A percentile compares a stretch with the other conserved stretches of the same genome.
phyloP scores from a whole-genome alignment of 2,329 filamentous ascomycete genomes.

The Penicillium sp. region DNA sequence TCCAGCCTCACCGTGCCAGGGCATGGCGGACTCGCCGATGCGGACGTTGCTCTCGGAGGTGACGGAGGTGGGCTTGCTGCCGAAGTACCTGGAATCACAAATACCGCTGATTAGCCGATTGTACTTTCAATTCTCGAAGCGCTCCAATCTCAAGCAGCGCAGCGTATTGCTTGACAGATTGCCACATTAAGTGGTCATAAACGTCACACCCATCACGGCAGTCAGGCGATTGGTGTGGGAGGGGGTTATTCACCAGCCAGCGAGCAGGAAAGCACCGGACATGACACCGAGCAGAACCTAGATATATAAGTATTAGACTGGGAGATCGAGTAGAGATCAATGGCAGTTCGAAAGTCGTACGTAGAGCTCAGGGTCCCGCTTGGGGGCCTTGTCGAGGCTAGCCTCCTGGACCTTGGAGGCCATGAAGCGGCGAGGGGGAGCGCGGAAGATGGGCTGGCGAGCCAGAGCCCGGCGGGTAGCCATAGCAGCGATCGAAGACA shows the following conservation, averaged over 20 bases:
- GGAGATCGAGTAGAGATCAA: constrained; percentile 7
- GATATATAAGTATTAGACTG: constrained; percentile 16
- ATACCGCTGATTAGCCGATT: constrained; percentile 12
- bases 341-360: constrained; percentile 49
- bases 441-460: constrained; percentile 45
- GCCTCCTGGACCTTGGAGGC: constrained; percentile 50
- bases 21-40: constrained; percentile 77
- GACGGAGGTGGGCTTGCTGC: constrained; percentile 79
- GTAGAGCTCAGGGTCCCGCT: constrained; percentile 73
- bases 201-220: constrained; percentile 14
- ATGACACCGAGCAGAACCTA: constrained; percentile 92
- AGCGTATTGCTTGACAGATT: neutral
- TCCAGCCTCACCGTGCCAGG: constrained; percentile 75
- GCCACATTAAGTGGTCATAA: constrained; percentile 62
- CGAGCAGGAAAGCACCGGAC: constrained; percentile 82
- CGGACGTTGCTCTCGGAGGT: constrained; percentile 78
- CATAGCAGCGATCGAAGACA: constrained; percentile 47
- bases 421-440: constrained; percentile 41
- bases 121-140: neutral
- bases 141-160: neutral
- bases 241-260: constrained; percentile 64
- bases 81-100: constrained; percentile 52
- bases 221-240: constrained; percentile 10
- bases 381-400: constrained; percentile 63
- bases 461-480: constrained; percentile 44